Evolutionary conservation across 306 rosid species (phyloP), one percentile per base, ranked within the genome.

Genomic region (Biancaea sappan): DNA sequence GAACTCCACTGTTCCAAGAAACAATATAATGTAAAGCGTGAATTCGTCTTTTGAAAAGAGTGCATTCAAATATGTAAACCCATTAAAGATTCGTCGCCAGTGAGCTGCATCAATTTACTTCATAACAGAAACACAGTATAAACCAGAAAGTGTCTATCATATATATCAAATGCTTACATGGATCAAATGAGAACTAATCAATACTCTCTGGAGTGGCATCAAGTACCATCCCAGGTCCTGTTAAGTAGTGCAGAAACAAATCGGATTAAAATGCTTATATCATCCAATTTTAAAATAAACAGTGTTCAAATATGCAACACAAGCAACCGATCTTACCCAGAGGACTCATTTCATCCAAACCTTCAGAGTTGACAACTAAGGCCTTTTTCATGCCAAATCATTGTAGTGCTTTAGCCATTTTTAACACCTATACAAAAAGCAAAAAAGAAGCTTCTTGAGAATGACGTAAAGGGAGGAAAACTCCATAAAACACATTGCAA

Each of bases 341-440:
- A 13, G 98, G 98, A 76, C 96, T 91, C 84, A 93, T 93, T 84
- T 93, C 98, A 65, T 93, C 98, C 77, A 93, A 82, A 61, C 98
- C 98, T 76, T 89, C 94, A 4, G 94, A 93, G 82, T 93, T 97
- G 75, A 93, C 98, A 65, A n/a, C n/a, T n/a, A n/a, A n/a, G n/a
- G n/a, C 96, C 81, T 96, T 86, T 83, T 89, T 80, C 94, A 91
- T 87, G 79, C 96, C 97, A 79, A 93, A 93, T 31, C 71, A 82
- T 50, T 86, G 86, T 79, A 93, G 82, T 44, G 91, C 88, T 74
- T 84, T 83, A 34, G 98, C 98, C 96, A 93, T 93, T 88, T 89
- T 93, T 26, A 60, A 41, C 80, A 93, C 93, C 98, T 93, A 82
- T 59, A n/a, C 75, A 74, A 48, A 52, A 72, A 67, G 67, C 21